Evolutionary conservation across 164 flowering plant species (phyloP), one percentile per base, ranked within the genome.

Genomic region (Dillenia suffruticosa): DNA sequence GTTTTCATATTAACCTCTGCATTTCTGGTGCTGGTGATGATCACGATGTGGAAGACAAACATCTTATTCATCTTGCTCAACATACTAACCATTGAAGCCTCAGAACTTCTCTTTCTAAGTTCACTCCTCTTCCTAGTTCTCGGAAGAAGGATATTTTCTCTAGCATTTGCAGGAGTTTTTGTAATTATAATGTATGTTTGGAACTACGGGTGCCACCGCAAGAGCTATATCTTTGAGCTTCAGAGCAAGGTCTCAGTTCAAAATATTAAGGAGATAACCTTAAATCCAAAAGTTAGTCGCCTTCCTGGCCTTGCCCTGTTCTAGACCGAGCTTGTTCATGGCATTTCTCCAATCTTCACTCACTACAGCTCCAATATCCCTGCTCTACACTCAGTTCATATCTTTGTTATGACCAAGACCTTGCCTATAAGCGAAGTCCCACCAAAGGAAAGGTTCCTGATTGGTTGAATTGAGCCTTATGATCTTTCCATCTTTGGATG

Each of bases 281-380:
- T 40, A 4, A 32, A 57, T 10, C 47, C 71, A 9, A 49, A 13
- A 19, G 12, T 68, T 1, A 13, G n/a, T 9, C 45, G 75, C 8
- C 19, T 77, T 0, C 72, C 65, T 1, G 75, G 80, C 2, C 50
- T 77, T 43, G 75, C 68, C 17, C 1, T 77, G 4, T 69, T 77
- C 43, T 72, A 77, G 56, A 59, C 76, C 3, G 71, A 65, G 52
- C 71, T 77, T 10, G 76, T 74, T 12, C 75, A 74, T 8, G 81
- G 80, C 3, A 63, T 77, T 16, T 59, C 77, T 1, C 77, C 77
- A 1, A 73, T 76, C 9, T 73, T 76, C 72, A 61, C 52, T 19
- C 74, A 69, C 32, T 76, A 69, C 16, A 17, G 66, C 0, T 26
- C 43, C 12, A 70, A 70, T 45, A 59, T 76, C 10, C 51, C 74